Percentiles rank a stretch among this genome's conserved stretches.
phyloP scores from a whole-genome alignment of 768 basidiomycete species.

The Tricholoma saponaceum region DNA sequence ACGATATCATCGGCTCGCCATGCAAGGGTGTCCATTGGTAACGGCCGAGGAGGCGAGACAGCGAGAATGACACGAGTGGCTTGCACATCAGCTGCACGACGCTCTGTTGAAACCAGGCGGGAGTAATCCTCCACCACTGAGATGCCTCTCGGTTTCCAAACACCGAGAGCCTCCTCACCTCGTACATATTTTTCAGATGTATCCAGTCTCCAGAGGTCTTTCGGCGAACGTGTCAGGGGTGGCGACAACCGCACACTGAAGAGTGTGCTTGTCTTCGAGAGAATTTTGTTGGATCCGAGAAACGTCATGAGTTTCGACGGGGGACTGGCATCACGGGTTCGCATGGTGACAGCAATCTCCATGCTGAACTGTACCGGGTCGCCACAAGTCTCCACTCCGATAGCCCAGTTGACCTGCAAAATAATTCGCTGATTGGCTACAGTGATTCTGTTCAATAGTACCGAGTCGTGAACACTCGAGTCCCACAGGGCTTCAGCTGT shows the following conservation, averaged over 20 bases:
- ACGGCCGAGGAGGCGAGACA: slow-evolving; percentile 44
- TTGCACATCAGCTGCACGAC: slow-evolving; percentile 83
- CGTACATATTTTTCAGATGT: slow-evolving; percentile 93
- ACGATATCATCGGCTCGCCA: slow-evolving; percentile 71
- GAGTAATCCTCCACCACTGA: slow-evolving; percentile 86
- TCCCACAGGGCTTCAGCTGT: slow-evolving; percentile 84
- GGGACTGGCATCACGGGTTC: slow-evolving; percentile 78
- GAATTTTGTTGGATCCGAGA: slow-evolving; percentile 72
- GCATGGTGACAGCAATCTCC: slow-evolving; percentile 83
- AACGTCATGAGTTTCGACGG: slow-evolving; percentile 76
- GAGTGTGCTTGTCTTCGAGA: slow-evolving; percentile 77
- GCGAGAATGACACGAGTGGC: slow-evolving; percentile 77
- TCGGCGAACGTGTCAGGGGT: slow-evolving; percentile 78
- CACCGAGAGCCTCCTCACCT: slow-evolving; percentile 79
- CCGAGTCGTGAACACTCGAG: slow-evolving; percentile 84
- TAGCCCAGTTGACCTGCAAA: slow-evolving; percentile 70
- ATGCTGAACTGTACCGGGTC: slow-evolving; percentile 87
- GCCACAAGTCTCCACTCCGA: slow-evolving; percentile 78
- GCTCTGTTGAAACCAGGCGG: slow-evolving; percentile 66
- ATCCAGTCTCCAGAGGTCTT: slow-evolving; percentile 92
- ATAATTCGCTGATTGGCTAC: slow-evolving; percentile 73
- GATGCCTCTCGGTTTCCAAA: slow-evolving; percentile 87
- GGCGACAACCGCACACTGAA: slow-evolving; percentile 82
- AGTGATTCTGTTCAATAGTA: slow-evolving; percentile 83
- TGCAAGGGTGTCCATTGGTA: slow-evolving; percentile 47